Evolutionary conservation across 1,284 basidiomycete genomes (phyloP), one percentile per base, ranked within the genome.

Genomic region (Microbotryomycetes sp.): DNA sequence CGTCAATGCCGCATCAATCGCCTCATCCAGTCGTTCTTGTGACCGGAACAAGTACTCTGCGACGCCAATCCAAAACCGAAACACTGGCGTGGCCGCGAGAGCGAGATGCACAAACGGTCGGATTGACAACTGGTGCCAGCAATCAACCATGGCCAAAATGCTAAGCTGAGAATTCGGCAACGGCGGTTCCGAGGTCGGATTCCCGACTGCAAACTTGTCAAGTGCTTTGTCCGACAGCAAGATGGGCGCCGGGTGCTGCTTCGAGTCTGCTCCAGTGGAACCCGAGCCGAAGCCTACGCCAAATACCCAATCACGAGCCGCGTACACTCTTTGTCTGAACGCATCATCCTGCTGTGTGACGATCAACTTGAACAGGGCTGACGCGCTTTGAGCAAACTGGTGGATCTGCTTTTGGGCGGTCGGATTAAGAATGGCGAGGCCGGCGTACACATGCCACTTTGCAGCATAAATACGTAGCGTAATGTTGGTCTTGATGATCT

Each of bases 371-470:
- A 91, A 98, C 45, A 98, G 80, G 62, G 90, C 91, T 4, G 89
- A 89, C 5, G 85, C 84, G 71, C 86, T 89, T 65, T 83, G 82
- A 2, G 92, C 87, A 72, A 86, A 98, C 74, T 96, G 87, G 72
- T 91, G 82, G 66, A 98, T 97, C 75, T 97, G 93, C 2, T 81
- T 77, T 56, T 84, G 83, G 0, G 96, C 94, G n/a, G 83, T 85
- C 1, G 96, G 94, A 75, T 98, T 98, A 66, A 97, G 83, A 72
- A 98, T 89, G 0, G 96, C 94, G 15, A 98, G 83, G 3, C 94
- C 96, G 27, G 96, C 96, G 74, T 98, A 98, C 70, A 98, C 94
- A 77, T 98, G 96, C 93, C 93, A 98, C 71, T 92, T 88, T 74
- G 93, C 94, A 49, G 90, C 84, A 77, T 97, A 97, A 73, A 98